These are phyloP conservation scores for Cucumis variabilis DNA, from an alignment of 331 rosid genomes.

Conservation along the genomic window DNA sequence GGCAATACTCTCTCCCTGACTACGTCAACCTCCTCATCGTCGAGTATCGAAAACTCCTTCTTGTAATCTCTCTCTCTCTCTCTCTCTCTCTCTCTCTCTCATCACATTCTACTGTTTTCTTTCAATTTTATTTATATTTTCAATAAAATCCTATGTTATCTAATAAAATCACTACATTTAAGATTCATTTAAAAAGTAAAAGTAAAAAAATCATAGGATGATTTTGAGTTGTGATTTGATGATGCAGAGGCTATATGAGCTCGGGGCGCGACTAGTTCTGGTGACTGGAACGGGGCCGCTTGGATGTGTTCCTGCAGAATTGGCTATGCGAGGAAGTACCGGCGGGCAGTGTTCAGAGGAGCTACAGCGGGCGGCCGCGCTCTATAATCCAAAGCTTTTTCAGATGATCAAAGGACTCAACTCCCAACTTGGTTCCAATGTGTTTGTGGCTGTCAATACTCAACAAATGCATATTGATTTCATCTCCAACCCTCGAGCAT, in stretches of 20 bases:
- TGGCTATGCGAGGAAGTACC: constrained; percentile 55
- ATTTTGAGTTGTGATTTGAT: not conserved
- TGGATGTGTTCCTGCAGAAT: constrained; percentile 89
- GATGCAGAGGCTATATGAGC: constrained; percentile 60
- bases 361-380: constrained; percentile 62
- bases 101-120: not conserved
- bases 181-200: too few species aligned
- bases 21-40: constrained; percentile 62
- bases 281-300: constrained; percentile 94
- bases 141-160: too few species aligned
- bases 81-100: not conserved
- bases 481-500: constrained; percentile 55
- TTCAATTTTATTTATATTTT: too few species aligned
- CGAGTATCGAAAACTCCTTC: constrained; percentile 57
- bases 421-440: constrained; percentile 49
- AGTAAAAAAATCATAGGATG: not conserved
- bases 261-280: constrained; percentile 83
- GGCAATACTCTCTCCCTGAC: constrained; percentile 55
- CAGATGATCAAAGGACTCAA: constrained; percentile 65
- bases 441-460: constrained; percentile 66
- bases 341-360: constrained; percentile 68
- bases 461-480: constrained; percentile 55
- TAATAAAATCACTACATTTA: too few species aligned
- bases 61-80: too few species aligned
- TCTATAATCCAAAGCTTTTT: constrained; percentile 77